Evolutionary conservation across 352 stramenopile genomes (phyloP).

Genomic region (Phytophthora capsici): DNA sequence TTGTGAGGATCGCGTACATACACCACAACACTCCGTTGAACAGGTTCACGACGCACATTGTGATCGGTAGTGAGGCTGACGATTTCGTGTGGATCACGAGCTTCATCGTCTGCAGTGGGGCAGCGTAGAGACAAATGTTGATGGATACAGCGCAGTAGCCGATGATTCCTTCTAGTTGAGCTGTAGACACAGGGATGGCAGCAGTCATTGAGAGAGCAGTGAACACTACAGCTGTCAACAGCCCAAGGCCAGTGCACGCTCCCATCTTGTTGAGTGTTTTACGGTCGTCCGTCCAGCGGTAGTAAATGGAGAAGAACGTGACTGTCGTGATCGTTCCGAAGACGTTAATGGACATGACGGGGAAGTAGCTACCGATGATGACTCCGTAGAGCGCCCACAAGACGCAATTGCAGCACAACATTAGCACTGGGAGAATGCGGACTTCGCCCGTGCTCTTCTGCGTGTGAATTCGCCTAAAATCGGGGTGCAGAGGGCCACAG

Average conservation of each 20-base stretch:
- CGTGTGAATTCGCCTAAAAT: conserved; percentile 25
- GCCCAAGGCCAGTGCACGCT: conserved; percentile 9
- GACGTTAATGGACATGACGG: conserved; percentile 47
- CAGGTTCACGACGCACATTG: conserved; percentile 50
- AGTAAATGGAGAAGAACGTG: conserved; percentile 39
- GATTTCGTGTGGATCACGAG: conserved; percentile 48
- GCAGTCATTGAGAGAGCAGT: conserved; percentile 23
- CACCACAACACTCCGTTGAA: conserved; percentile 53
- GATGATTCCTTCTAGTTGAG: conserved; percentile 34
- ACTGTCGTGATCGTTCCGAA: conserved; percentile 42
- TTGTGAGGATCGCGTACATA: conserved; percentile 47
- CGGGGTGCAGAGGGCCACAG: conserved; percentile 26
- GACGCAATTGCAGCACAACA: conserved; percentile 49
- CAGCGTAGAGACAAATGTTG: conserved; percentile 54
- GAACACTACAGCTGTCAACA: conserved; percentile 18
- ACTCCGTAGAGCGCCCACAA: conserved; percentile 51
- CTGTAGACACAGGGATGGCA: conserved; percentile 19
- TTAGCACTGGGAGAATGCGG: conserved; percentile 44
- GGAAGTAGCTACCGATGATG: conserved; percentile 42
- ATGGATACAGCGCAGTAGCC: conserved; percentile 44
- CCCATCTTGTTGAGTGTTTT: conserved; percentile 22
- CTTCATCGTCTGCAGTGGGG: conserved; percentile 52
- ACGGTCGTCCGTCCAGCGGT: conserved; percentile 25
- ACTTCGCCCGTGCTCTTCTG: conserved; percentile 42
- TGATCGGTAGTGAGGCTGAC: conserved; percentile 50